Evolutionary conservation across 139 green algal species (phyloP), one percentile per base, ranked within the genome.

Genomic region (Volvox africanus): DNA sequence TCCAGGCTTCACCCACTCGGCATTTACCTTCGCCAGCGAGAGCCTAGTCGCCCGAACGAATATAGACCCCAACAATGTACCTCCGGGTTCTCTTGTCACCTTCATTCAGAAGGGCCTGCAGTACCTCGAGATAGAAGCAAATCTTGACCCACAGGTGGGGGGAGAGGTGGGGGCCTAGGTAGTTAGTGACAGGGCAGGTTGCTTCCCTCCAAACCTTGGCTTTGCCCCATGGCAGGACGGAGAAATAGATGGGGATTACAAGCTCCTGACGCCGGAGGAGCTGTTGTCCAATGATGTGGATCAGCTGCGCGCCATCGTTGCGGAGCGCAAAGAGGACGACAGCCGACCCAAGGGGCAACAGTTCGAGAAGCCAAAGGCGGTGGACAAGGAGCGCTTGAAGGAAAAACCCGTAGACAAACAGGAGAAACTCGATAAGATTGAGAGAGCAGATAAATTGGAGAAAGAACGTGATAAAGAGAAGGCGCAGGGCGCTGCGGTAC

Each of bases 71-170:
- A 97, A 97, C 82, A 95, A 98, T 35, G 96, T 99, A 32, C 97
- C 98, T 9, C 96, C 98, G 3, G 97, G 97, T 1, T 97, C 97
- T 12, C 94, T 99, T 44, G 96, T 99, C 14, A 96, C 95, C 1
- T 98, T 99, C 80, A 94, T 99, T 0, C 98, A 99, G 86, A 99
- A 99, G 88, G 98, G 98, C 14, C 84, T 99, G 80, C 98, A 99
- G 92, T 99, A 99, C 88, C 89, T 99, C 85, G 98, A 99, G 94
- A 91, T 99, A 88, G 98, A 99, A 88, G 97, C 98, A 14, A 99
- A 99, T 91, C 83, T 99, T 21, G 93, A 95, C n/a, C 87, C 73
- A 21, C 77, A 91, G 92, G 92, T 93, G 28, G 37, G 28, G 37
- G 44, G 44, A 55, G 44, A 55, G 44, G 44, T 55, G 44, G 44